Percentiles rank a stretch among this genome's conserved stretches.
phyloP scores from a whole-genome alignment of 768 basidiomycete genomes.

The Cyclocybe cylindracea region DNA sequence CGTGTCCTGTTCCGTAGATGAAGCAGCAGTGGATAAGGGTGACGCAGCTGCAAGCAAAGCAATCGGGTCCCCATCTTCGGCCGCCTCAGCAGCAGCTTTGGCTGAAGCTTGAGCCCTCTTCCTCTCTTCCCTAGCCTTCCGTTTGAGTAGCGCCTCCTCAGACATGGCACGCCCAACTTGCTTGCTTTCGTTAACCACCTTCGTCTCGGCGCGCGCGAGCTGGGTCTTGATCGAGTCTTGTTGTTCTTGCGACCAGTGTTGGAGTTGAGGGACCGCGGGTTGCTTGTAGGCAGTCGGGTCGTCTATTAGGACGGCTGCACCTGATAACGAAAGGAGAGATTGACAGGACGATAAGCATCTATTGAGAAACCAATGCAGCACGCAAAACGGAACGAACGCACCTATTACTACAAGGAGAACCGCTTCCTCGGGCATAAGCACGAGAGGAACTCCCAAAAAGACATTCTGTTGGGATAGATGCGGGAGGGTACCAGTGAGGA shows the following conservation, averaged over 20 bases:
- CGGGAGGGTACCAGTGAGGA: slow-evolving; percentile 88
- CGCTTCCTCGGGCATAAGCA: slow-evolving; percentile 90
- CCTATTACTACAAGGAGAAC: slow-evolving; percentile 85
- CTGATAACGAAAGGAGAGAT: slow-evolving; percentile 38
- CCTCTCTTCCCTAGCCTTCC: slow-evolving; percentile 65
- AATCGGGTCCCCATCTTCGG: slow-evolving; percentile 5
- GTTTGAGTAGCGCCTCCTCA: slow-evolving; percentile 68
- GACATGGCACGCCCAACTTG: slow-evolving; percentile 44
- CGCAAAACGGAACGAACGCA: slow-evolving; percentile 28
- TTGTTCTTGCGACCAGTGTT: slow-evolving; percentile 54
- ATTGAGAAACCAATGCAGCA: neutral
- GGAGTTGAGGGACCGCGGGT: slow-evolving; percentile 48
- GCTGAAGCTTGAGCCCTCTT: slow-evolving; percentile 27
- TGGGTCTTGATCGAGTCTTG: slow-evolving; percentile 49
- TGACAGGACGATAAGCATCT: slow-evolving; percentile 9
- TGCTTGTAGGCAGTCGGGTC: slow-evolving; percentile 59
- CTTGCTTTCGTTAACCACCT: slow-evolving; percentile 46
- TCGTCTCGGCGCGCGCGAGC: slow-evolving; percentile 47
- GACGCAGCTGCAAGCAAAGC: slow-evolving; percentile 1
- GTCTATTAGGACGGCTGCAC: slow-evolving; percentile 75
- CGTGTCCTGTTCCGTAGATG: neutral
- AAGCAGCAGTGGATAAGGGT: neutral
- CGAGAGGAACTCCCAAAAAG: slow-evolving; percentile 90
- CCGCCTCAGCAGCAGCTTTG: slow-evolving; percentile 16
- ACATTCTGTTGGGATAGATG: slow-evolving; percentile 96